Conservation (phyloP, 768 basidiomycete species). For the Lactarius akahatsu region DNA sequence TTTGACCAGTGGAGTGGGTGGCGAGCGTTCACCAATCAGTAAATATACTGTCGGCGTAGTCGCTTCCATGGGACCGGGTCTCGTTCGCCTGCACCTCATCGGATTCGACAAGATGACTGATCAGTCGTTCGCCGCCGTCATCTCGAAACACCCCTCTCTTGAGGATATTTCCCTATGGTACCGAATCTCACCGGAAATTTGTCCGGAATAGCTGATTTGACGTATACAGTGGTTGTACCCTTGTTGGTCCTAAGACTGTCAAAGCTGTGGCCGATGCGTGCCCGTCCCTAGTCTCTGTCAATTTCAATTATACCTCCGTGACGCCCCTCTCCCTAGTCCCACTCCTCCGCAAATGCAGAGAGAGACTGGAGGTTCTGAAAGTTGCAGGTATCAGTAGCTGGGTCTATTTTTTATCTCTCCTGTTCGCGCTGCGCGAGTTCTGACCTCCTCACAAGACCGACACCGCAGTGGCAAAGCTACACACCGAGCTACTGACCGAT, state of each 20-base stretch:
- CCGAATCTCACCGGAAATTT: constrained; percentile 19
- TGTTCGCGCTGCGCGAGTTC: neutral
- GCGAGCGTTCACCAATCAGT: constrained; percentile 40
- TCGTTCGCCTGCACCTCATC: constrained; percentile 47
- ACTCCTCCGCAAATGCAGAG: constrained; percentile 41
- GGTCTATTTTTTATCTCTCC: constrained; percentile 40
- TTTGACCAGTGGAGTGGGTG: constrained; percentile 50
- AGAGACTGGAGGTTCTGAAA: constrained; percentile 54
- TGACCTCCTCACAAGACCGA: constrained; percentile 53
- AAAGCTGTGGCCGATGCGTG: constrained; percentile 46
- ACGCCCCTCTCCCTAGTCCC: constrained; percentile 48
- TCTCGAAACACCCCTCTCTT: constrained; percentile 46
- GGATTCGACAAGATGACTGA: constrained; percentile 57
- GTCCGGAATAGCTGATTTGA: constrained; percentile 14
- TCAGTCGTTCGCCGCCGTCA: constrained; percentile 47
- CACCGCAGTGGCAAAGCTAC: constrained; percentile 49
- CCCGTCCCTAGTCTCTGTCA: constrained; percentile 45
- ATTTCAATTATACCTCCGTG: constrained; percentile 61
- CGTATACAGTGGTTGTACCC: constrained; percentile 53
- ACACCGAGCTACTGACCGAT: constrained; percentile 28
- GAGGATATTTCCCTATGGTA: constrained; percentile 57
- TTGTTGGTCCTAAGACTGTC: constrained; percentile 52
- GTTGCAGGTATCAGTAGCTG: constrained; percentile 61
- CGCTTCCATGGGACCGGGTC: constrained; percentile 27
- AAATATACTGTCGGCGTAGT: constrained; percentile 51